Evolutionary conservation across 805 yeast species (phyloP), one percentile per base, ranked within the genome.

Genomic region (Blastobotrys chiropterorum): DNA sequence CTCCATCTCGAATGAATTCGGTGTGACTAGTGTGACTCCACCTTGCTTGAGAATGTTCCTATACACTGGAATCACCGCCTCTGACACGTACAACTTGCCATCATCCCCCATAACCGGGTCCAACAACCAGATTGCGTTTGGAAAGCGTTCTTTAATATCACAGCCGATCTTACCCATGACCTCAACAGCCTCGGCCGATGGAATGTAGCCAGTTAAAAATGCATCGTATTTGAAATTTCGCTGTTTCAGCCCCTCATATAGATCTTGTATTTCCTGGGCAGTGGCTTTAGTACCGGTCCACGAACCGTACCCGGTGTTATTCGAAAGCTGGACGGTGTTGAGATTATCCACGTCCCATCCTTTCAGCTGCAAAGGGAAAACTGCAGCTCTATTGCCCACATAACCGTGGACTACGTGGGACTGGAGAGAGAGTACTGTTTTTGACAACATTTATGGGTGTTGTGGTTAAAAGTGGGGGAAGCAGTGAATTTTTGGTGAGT

Each of bases 351-450:
- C 96, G 64, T 94, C 92, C 97, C 97, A 92, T 0, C 94, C 95
- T 44, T 80, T 74, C 42, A 81, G 72, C 63, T 92, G 97, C 19
- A 92, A 70, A 0, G 98, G 97, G 64, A 94, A 86, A 1, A 92
- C 86, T 0, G 94, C 87, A 0, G 97, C 96, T 52, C 83, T 79
- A 66, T 90, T 90, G 1, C 99, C 99, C 1, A 94, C 99, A 62
- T 88, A 85, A 2, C 99, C 99, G 65, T 92, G 98, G 2, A 82
- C 90, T 1, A 94, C 98, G 67, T 94, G 97, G 2, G 96, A 88
- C 59, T 88, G 92, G 7, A 90, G 73, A 2, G 86, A 76, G 1
- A 85, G 73, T 3, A 75, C 34, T 5, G 34, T 6, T 26, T 26
- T 26, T 5, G 34, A 26, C 5, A 11, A 26, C 34, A 26, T 26